Evolutionary conservation across 2,329 filamentous ascomycete species (phyloP), one percentile per base, ranked within the genome.

Genomic region (Aspergillus ochraceoroseus): DNA sequence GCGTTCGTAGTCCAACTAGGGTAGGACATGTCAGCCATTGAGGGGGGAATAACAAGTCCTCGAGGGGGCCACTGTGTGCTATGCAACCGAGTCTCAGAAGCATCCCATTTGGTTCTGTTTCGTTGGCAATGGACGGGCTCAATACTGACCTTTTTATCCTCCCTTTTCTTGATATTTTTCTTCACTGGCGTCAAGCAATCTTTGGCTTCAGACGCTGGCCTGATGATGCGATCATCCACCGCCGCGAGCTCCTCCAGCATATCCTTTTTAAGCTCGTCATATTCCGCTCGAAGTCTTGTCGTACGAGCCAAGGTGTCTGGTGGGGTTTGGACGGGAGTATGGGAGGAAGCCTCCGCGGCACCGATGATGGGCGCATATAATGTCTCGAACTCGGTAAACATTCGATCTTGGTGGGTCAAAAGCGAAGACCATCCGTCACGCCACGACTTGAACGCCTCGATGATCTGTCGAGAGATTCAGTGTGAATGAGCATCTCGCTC

Each of bases 151-250:
- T 87, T 82, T 65, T 81, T 85, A 55, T 89, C 85, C 58, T 92
- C 85, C 32, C 87, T 73, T 63, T 87, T 88, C 67, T 90, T 92
- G 57, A 94, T 86, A 1, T 81, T 82, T 67, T 88, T 92, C 56
- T 84, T 82, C 59, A 92, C 73, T 2, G 83, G 80, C 49, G 81
- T 77, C 44, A 90, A 72, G 38, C 70, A 77, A 37, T 82, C 78
- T 54, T 79, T 83, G 5, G 83, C 83, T 37, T 83, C 76, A 42
- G 76, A 77, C 3, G 82, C 83, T 0, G 86, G 85, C 43, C 73
- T 73, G 38, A 89, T 76, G 48, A 92, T 75, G 50, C 79, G 77
- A 7, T 71, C 66, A 49, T 90, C 84, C 49, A 94, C 84, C 52
- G 79, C 73, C 41, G 68, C 72, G 41, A 92, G 71, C 57, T 92